These are phyloP conservation scores for Nannochloropsis salina DNA, from an alignment of 108 stramenopile genomes.

Conservation along the genomic window DNA sequence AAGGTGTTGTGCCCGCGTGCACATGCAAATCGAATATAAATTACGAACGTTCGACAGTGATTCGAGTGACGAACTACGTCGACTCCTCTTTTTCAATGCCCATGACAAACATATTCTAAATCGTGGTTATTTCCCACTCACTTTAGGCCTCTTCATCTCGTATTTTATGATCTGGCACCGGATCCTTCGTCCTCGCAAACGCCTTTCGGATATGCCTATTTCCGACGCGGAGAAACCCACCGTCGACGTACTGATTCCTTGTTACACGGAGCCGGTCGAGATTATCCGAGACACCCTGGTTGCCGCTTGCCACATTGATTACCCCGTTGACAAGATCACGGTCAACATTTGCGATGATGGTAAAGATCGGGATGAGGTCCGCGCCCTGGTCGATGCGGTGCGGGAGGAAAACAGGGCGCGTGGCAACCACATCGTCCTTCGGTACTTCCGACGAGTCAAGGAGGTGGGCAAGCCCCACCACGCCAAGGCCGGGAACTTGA, in stretches of 20 bases:
- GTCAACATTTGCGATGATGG: background rate
- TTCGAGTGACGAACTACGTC: too few species aligned
- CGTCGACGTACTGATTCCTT: constrained; percentile 3
- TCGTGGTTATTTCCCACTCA: background rate
- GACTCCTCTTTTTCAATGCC: too few species aligned
- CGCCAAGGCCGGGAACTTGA: constrained; percentile 19
- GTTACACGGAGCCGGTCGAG: background rate
- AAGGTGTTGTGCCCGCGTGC: background rate
- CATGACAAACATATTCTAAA: too few species aligned
- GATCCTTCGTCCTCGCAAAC: background rate
- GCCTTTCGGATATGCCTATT: constrained; percentile 9
- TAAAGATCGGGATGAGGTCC: background rate
- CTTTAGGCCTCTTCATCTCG: background rate
- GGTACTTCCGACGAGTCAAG: background rate
- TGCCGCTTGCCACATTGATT: background rate
- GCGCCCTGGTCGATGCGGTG: background rate
- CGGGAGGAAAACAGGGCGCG: constrained; percentile 6
- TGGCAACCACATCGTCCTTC: background rate
- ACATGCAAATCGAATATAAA: too few species aligned
- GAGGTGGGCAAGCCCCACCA: background rate
- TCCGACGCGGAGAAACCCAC: background rate
- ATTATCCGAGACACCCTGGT: background rate
- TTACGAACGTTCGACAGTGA: too few species aligned
- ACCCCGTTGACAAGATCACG: constrained; percentile 12
- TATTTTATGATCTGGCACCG: constrained; percentile 16